Percentiles rank a stretch among this genome's conserved stretches.
phyloP scores from a whole-genome alignment of 495 filamentous ascomycete genomes.

The Podospora appendiculata region DNA sequence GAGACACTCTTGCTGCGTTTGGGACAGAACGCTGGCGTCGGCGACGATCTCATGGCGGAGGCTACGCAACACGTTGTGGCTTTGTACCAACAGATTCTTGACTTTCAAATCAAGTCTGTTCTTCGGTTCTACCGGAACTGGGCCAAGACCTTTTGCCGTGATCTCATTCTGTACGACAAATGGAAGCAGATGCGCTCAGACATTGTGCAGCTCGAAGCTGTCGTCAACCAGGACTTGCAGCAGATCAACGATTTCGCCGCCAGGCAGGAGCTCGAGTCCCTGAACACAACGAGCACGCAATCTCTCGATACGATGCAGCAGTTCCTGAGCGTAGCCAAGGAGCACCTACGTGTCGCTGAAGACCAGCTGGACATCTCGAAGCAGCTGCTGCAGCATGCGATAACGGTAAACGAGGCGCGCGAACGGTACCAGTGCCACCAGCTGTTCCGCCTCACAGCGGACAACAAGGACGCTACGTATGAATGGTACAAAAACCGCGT shows the following conservation, averaged over 20 bases:
- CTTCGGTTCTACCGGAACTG: slow-evolving; percentile 16
- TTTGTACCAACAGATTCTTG: slow-evolving; percentile 16
- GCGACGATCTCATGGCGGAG: slow-evolving; percentile 1
- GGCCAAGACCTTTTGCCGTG: slow-evolving; percentile 14
- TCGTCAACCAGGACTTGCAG: neutral
- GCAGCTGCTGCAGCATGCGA: too few relatives aligned
- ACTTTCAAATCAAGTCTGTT: slow-evolving; percentile 14
- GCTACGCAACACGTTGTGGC: slow-evolving; percentile 10
- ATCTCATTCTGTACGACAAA: slow-evolving; percentile 7
- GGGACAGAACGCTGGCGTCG: slow-evolving; percentile 5
- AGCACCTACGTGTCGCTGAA: too few relatives aligned
- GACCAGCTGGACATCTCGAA: too few relatives aligned
- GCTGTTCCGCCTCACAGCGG: too few relatives aligned
- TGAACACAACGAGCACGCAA: neutral
- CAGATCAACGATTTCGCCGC: neutral
- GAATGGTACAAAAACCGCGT: too few relatives aligned
- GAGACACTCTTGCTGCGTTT: slow-evolving; percentile 10
- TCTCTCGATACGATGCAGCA: too few relatives aligned
- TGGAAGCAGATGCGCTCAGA: slow-evolving; percentile 8
- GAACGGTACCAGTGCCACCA: too few relatives aligned
- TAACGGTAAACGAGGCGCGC: too few relatives aligned
- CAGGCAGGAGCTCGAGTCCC: neutral
- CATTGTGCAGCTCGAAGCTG: neutral
- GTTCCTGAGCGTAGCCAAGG: too few relatives aligned
- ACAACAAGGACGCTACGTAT: too few relatives aligned